These are phyloP conservation scores for Russula earlei DNA, from an alignment of 768 basidiomycete genomes.

Conservation along the genomic window DNA sequence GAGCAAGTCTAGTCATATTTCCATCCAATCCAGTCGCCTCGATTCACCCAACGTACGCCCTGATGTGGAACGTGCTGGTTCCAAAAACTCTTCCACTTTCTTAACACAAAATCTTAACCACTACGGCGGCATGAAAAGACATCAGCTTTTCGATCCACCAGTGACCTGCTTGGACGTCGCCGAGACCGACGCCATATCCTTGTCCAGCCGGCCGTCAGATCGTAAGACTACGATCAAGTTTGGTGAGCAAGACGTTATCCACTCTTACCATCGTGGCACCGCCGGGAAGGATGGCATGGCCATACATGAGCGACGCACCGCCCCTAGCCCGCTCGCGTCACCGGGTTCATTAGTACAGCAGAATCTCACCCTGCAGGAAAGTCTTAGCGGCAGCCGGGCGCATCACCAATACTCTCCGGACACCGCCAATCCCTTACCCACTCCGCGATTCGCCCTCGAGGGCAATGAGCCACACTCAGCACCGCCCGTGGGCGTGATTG, in stretches of 20 bases:
- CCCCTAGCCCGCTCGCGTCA: slow-evolving; percentile 3
- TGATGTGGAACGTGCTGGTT: slow-evolving; percentile 42
- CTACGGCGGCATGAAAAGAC: slow-evolving; percentile 51
- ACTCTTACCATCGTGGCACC: slow-evolving; percentile 56
- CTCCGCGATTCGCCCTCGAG: not conserved
- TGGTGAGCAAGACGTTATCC: slow-evolving; percentile 60
- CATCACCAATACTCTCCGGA: not conserved
- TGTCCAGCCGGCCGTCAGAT: slow-evolving; percentile 26
- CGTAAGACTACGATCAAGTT: slow-evolving; percentile 63
- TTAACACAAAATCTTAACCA: not conserved
- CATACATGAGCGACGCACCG: slow-evolving; percentile 38
- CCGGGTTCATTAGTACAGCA: not conserved
- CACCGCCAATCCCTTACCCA: not conserved
- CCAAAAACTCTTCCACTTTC: slow-evolving; percentile 21
- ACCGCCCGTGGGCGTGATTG: slow-evolving; percentile 2
- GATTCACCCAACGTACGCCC: not conserved
- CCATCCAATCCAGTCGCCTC: slow-evolving; percentile 12
- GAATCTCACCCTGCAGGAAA: not conserved
- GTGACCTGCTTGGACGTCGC: slow-evolving; percentile 40
- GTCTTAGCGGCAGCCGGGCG: not conserved
- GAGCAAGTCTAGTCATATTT: slow-evolving; percentile 35
- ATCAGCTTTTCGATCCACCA: slow-evolving; percentile 85
- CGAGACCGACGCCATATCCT: slow-evolving; percentile 33
- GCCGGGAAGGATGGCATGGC: slow-evolving; percentile 29
- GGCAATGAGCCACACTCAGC: slow-evolving; percentile 6